Evolutionary conservation across 2,329 filamentous ascomycete species (phyloP).

Genomic region (Berkeleyomyces basicola): DNA sequence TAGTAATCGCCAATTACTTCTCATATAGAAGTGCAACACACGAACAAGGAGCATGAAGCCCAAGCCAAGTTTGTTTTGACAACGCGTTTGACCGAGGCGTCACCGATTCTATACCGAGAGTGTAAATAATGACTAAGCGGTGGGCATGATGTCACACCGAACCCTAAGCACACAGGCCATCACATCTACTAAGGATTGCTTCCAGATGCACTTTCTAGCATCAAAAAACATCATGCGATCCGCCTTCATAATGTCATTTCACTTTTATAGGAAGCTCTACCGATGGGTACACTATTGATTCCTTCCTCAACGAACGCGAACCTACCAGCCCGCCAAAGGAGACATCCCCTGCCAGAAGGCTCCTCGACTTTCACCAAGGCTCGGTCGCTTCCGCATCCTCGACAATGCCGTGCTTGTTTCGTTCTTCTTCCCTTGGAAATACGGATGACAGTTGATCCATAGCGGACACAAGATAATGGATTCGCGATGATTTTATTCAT

Average conservation of each 20-base stretch:
- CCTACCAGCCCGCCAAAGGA: background rate
- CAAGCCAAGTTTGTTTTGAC: background rate
- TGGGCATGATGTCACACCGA: background rate
- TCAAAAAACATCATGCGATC: too few relatives aligned
- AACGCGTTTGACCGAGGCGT: background rate
- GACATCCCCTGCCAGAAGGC: background rate
- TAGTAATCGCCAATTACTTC: background rate
- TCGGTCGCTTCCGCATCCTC: slow-evolving; percentile 2
- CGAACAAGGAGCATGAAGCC: background rate
- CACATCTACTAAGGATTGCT: too few relatives aligned
- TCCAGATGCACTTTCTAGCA: too few relatives aligned
- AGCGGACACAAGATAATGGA: background rate
- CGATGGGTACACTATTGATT: background rate
- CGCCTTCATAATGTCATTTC: too few relatives aligned
- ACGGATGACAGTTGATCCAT: background rate
- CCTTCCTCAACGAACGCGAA: background rate
- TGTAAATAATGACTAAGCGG: background rate
- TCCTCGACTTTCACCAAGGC: background rate
- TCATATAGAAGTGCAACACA: background rate
- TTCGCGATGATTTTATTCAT: background rate
- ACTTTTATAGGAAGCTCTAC: too few relatives aligned
- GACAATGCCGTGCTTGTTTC: background rate
- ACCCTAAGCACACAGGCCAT: background rate
- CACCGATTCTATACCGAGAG: background rate
- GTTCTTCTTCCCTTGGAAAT: background rate